Conservation (phyloP, 768 basidiomycete species). For the Porpolomopsis calyptriformis region DNA sequence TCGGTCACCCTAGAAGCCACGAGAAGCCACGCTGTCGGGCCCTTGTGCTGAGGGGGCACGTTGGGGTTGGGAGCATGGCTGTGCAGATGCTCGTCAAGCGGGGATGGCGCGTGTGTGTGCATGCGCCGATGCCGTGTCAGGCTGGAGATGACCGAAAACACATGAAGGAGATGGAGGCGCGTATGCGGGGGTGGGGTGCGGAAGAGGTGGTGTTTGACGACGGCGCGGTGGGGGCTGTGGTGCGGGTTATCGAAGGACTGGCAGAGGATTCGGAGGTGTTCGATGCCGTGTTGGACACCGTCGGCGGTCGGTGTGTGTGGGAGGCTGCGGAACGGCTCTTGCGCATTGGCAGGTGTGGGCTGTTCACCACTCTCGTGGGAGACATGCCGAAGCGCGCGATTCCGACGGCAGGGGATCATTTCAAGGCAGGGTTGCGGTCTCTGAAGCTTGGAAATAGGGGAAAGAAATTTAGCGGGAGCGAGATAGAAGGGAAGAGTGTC, state of each 20-base stretch:
- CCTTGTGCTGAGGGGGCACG: constrained; percentile 65
- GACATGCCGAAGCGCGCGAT: constrained; percentile 55
- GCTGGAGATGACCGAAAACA: constrained; percentile 17
- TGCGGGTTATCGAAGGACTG: constrained; percentile 42
- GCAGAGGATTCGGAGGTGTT: constrained; percentile 48
- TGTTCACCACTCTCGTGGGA: constrained; percentile 72
- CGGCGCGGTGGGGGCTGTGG: constrained; percentile 28
- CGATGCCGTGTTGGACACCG: constrained; percentile 74
- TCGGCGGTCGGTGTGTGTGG: constrained; percentile 74
- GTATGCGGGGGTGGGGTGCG: constrained; percentile 58
- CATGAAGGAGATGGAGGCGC: constrained; percentile 39
- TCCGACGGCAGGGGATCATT: constrained; percentile 61
- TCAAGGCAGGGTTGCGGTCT: constrained; percentile 61
- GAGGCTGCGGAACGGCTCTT: constrained; percentile 61
- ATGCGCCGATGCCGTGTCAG: constrained; percentile 32
- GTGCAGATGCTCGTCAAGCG: constrained; percentile 62
- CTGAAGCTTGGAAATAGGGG: constrained; percentile 28
- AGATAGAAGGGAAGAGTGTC: constrained; percentile 5
- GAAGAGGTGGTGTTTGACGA: constrained; percentile 71
- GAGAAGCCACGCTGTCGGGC: constrained; percentile 18
- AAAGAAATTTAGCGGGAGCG: constrained; percentile 5
- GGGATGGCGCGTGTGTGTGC: constrained; percentile 70
- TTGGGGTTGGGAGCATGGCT: constrained; percentile 65
- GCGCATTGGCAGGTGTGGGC: constrained; percentile 20
- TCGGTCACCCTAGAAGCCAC: constrained; percentile 27